Evolutionary conservation across 225 moss, liverwort and hornwort species (phyloP).

Genomic region (Bryoerythrophyllum caledonicum): DNA sequence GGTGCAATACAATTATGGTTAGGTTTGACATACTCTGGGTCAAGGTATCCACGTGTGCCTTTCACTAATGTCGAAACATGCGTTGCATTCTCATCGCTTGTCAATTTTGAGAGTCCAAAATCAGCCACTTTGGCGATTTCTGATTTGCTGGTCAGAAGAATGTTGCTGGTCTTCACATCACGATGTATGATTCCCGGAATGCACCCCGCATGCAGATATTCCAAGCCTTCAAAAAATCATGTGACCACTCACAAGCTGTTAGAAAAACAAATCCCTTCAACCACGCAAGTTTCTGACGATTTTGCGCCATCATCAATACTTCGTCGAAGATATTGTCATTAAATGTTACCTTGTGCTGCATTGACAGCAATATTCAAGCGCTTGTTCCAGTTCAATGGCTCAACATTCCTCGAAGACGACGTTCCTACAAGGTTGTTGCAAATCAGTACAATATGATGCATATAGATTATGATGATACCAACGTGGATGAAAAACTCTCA

Average conservation of each 20-base stretch:
- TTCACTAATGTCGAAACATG: conserved; percentile 19
- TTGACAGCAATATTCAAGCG: conserved; percentile 29
- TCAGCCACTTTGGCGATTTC: conserved; percentile 27
- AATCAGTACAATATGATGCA: not conserved
- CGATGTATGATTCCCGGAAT: conserved; percentile 33
- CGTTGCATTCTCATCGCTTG: too few species aligned
- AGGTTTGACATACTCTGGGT: conserved; percentile 30
- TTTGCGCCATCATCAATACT: not conserved
- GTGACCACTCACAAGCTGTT: not conserved
- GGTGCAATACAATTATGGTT: not conserved
- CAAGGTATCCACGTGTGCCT: conserved; percentile 32
- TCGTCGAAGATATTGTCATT: not conserved
- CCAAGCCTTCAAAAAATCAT: conserved; percentile 25
- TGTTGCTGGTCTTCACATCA: conserved; percentile 32
- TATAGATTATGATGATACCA: not conserved
- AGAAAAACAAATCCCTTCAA: not conserved
- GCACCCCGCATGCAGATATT: conserved; percentile 37
- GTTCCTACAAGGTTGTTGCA: not conserved
- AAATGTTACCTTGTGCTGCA: conserved; percentile 25
- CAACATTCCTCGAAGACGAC: not conserved
- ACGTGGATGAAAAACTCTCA: not conserved
- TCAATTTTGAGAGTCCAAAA: conserved; percentile 33
- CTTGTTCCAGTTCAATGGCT: conserved; percentile 16
- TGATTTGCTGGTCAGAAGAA: conserved; percentile 14
- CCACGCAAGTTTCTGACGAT: not conserved